Evolutionary conservation across 306 rosid genomes (phyloP), one percentile per base, ranked within the genome.

Genomic region (Hylodesmum podocarpum): DNA sequence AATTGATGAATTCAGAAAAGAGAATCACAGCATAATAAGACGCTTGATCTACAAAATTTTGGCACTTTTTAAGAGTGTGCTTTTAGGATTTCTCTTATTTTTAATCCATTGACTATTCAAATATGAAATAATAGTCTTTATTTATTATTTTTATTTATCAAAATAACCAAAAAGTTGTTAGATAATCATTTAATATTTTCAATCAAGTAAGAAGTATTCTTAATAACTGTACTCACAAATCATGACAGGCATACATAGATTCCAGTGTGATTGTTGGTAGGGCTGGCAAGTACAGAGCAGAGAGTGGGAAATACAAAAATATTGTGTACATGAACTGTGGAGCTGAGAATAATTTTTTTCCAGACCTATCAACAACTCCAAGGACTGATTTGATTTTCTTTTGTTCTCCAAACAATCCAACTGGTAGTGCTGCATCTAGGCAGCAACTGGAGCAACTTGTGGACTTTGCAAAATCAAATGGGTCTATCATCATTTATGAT

Each of bases 341-440:
- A 18, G 0, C 29, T 0, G 47, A 34, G 46, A 62, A 34, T 10
- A 18, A 62, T 34, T 62, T 62, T n/a, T 62, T 62, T 18, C 69
- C 47, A 34, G 40, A 62, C 44, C 40, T 62, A 8, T 33, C 68
- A 16, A 62, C 6, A 0, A 62, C 68, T 34, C 68, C 68, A 16
- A 62, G 27, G 8, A 62, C 28, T 16, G 68, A 62, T 36, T 3
- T 62, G 25, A 62, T 62, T 33, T 62, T 62, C 46, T 62, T 62
- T 34, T 62, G 68, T 34, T 62, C 68, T 34, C 68, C 68, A 62
- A 62, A 62, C 27, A 62, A 62, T 34, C 68, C 68, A 16, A 62
- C 46, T 62, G 68, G 46, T 18, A 62, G 44, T 62, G 68, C 68
- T 16, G 68, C 68, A 10, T 62, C 68, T 15, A 8, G 27, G n/a